phyloP scores from a whole-genome alignment of 441 rosid genomes.

The Daphne laureola region DNA sequence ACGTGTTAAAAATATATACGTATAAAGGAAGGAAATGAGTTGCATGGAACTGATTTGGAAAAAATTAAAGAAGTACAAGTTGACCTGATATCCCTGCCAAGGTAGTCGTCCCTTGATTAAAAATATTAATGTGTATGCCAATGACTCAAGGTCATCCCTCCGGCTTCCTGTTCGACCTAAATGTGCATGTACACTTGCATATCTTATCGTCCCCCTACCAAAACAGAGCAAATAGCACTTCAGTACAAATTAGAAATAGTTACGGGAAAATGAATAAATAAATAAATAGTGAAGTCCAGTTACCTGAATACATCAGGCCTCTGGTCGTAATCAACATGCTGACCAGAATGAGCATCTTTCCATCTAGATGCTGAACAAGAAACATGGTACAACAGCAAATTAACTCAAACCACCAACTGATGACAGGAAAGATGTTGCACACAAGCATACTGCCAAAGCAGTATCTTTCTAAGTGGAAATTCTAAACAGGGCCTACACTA shows the following conservation, averaged over 20 bases:
- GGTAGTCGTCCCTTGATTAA: constrained; percentile 79
- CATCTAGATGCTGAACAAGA: constrained; percentile 77
- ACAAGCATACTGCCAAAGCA: too few species aligned
- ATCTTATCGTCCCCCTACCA: constrained; percentile 83
- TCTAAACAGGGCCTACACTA: too few species aligned
- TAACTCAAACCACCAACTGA: too few species aligned
- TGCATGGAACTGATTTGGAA: constrained; percentile 1
- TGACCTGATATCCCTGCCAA: constrained; percentile 89
- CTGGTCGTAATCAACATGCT: constrained; percentile 92
- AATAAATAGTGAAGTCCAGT: constrained; percentile 13
- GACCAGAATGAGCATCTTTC: constrained; percentile 83
- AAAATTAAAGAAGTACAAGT: constrained; percentile 9
- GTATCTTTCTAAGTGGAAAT: too few species aligned
- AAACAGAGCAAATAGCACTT: constrained; percentile 4
- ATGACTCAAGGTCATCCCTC: constrained; percentile 86
- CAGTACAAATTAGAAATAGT: not conserved
- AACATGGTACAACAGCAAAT: not conserved
- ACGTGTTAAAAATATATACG: constrained; percentile 5
- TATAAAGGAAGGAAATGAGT: constrained; percentile 4
- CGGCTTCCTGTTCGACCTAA: constrained; percentile 86
- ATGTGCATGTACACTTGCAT: constrained; percentile 93
- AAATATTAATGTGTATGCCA: constrained; percentile 83
- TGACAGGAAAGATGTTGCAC: too few species aligned
- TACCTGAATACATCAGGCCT: constrained; percentile 92
- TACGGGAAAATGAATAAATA: not conserved